Evolutionary conservation across 78 protist species (phyloP).

Genomic region (Pigoraptor vietnamica): DNA sequence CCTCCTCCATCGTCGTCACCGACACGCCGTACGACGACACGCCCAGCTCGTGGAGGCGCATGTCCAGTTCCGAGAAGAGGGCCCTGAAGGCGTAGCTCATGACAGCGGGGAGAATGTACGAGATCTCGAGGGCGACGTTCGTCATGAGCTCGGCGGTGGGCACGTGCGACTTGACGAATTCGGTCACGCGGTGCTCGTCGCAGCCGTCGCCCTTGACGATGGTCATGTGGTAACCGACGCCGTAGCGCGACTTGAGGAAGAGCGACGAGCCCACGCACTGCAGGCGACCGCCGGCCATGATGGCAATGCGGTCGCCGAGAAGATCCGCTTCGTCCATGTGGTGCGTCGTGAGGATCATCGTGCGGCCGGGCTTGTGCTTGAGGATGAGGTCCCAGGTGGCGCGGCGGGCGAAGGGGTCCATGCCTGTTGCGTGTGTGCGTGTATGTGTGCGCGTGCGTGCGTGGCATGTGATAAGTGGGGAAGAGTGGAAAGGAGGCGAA

Average conservation of each 20-base stretch:
- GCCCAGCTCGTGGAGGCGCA: neutral
- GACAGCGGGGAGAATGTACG: neutral
- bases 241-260: constrained; percentile 67
- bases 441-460: neutral
- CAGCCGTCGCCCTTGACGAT: constrained; percentile 6
- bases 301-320: constrained; percentile 83
- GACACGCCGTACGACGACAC: constrained; percentile 8
- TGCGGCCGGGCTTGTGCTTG: constrained; percentile 31
- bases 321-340: constrained; percentile 93
- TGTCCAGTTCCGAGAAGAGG: constrained; percentile 12
- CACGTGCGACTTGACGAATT: neutral
- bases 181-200: neutral
- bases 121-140: neutral
- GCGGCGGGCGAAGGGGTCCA: constrained; percentile 67
- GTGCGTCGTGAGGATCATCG: constrained; percentile 76
- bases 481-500: neutral
- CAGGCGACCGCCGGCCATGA: constrained; percentile 75
- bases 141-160: neutral
- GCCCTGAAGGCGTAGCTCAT: neutral
- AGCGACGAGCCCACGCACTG: constrained; percentile 59
- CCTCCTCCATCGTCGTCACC: constrained; percentile 55
- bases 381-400: constrained; percentile 63
- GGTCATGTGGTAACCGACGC: constrained; percentile 77
- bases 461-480: too few species aligned
- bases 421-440: constrained; percentile 41